Evolutionary conservation across 139 green algal genomes (phyloP).

Genomic region (Edaphochlamys debaryana): DNA sequence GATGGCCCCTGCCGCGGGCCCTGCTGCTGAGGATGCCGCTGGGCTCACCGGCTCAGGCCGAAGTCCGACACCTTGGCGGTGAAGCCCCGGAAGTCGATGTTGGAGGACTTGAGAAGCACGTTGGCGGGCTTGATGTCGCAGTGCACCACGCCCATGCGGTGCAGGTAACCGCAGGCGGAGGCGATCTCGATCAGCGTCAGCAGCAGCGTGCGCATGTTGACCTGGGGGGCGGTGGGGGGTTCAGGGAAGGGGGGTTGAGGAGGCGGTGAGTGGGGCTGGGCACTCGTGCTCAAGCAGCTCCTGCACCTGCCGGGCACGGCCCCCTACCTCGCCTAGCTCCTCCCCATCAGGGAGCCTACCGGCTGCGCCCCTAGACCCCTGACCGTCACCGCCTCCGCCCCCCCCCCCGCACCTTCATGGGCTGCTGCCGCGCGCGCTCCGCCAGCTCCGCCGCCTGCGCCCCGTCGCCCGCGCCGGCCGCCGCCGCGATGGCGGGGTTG

Average conservation of each 20-base stretch:
- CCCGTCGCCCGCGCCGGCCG: conserved; percentile 19
- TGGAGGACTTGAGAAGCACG: conserved; percentile 72
- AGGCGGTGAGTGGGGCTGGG: no score
- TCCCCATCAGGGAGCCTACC: no score
- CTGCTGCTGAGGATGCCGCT: no score
- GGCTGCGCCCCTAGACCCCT: no score
- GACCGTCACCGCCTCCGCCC: no score
- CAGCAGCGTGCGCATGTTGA: conserved; percentile 65
- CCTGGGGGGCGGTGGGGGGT: not conserved
- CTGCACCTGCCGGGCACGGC: no score
- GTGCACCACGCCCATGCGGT: conserved; percentile 81
- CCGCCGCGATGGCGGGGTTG: conserved; percentile 35
- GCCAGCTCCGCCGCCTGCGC: conserved; percentile 28
- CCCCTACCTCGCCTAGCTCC: no score
- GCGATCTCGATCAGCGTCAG: conserved; percentile 74
- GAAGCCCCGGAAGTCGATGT: conserved; percentile 70
- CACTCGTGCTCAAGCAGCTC: no score
- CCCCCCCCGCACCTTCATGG: conserved; percentile 18
- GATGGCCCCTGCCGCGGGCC: no score
- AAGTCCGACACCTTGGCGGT: conserved; percentile 86
- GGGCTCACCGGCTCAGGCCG: conserved; percentile 62
- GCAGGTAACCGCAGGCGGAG: conserved; percentile 72
- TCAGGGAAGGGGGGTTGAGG: no score
- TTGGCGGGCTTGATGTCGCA: conserved; percentile 69
- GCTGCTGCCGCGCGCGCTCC: conserved; percentile 16